Conservation (phyloP, 306 rosid species). For the Cotoneaster glaucophyllus region DNA sequence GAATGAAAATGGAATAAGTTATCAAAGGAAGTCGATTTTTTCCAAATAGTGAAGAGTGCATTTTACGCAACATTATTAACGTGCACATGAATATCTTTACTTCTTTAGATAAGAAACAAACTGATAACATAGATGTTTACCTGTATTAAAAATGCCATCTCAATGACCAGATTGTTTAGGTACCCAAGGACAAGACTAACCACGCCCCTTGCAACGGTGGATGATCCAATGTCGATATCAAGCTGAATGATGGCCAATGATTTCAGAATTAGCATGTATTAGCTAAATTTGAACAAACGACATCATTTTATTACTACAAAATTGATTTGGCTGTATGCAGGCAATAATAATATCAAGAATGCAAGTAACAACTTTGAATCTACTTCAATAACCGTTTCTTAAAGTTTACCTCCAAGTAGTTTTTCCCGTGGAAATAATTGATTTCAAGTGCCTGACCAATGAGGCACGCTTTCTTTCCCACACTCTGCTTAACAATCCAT, state of each 20-base stretch:
- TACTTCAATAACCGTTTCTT: neutral
- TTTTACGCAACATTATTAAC: neutral
- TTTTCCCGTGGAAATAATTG: constrained; percentile 59
- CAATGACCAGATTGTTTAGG: constrained; percentile 80
- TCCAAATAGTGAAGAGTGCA: neutral
- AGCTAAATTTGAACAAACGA: neutral
- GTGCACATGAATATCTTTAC: neutral
- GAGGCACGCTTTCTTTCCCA: constrained; percentile 87
- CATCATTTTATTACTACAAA: neutral
- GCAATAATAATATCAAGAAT: neutral
- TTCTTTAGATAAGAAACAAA: neutral
- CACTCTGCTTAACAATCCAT: constrained; percentile 94
- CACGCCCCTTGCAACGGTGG: constrained; percentile 88
- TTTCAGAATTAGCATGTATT: neutral
- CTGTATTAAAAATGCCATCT: constrained; percentile 93
- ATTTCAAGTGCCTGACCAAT: constrained; percentile 76
- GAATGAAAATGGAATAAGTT: neutral
- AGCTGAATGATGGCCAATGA: constrained; percentile 29
- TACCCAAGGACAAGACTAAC: constrained; percentile 75
- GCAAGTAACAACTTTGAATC: neutral
- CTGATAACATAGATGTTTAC: constrained; percentile 19
- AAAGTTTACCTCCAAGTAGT: constrained; percentile 69
- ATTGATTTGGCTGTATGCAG: neutral
- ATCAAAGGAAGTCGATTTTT: neutral
- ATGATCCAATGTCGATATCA: constrained; percentile 73